Conservation (phyloP, 192 early-diverging fungal species). For the Geranomyces michiganensis region DNA sequence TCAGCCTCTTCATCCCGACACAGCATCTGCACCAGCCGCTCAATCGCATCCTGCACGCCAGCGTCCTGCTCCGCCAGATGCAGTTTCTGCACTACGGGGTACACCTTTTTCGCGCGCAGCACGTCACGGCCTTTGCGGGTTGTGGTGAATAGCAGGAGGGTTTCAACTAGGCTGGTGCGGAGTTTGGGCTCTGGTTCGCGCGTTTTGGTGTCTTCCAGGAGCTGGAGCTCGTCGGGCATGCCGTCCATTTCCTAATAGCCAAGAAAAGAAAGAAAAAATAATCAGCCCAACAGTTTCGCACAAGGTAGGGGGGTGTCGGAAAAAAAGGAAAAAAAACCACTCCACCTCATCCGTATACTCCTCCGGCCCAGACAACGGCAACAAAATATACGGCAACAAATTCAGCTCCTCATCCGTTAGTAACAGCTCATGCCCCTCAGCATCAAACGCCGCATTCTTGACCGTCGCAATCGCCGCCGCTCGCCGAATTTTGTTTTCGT, state of each 20-base stretch:
- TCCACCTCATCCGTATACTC: constrained; percentile 85
- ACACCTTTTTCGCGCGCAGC: constrained; percentile 79
- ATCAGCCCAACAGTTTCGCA: no score
- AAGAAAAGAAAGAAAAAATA: no score
- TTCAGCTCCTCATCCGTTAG: constrained; percentile 75
- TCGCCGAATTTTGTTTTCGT: constrained; percentile 82
- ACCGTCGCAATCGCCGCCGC: constrained; percentile 83
- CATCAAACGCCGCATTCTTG: constrained; percentile 86
- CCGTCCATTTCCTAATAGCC: constrained; percentile 77
- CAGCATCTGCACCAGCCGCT: constrained; percentile 82
- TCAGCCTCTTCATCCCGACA: constrained; percentile 46
- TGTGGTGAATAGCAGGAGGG: constrained; percentile 74
- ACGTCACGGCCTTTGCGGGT: constrained; percentile 78
- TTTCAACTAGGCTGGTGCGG: constrained; percentile 76
- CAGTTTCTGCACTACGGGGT: constrained; percentile 82
- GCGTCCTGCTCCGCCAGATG: constrained; percentile 78
- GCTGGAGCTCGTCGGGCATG: constrained; percentile 91
- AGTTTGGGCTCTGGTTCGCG: constrained; percentile 81
- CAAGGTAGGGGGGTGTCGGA: not conserved
- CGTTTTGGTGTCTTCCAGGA: constrained; percentile 79
- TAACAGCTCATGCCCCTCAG: constrained; percentile 62
- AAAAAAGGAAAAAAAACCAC: constrained; percentile 17
- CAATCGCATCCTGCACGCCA: constrained; percentile 68
- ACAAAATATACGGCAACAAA: constrained; percentile 81
- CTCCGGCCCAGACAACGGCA: constrained; percentile 89